Conservation (phyloP, 768 basidiomycete species). For the Phanerodontia chrysosporium region DNA sequence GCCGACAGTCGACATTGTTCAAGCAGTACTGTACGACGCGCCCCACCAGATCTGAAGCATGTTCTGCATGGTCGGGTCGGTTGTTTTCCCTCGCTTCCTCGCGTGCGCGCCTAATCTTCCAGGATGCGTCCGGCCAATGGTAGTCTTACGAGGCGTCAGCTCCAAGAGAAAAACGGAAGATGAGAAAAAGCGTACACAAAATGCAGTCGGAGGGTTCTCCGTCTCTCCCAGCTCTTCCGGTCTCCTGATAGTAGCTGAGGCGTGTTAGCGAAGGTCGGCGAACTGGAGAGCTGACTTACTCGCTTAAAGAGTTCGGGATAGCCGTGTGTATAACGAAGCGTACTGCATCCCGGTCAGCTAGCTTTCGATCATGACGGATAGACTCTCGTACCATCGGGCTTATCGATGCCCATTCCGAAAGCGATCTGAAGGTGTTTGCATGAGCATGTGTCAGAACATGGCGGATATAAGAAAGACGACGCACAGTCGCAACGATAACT, state of each 20-base stretch:
- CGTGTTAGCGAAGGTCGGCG: background rate
- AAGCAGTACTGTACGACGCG: slow-evolving; percentile 77
- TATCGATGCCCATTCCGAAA: slow-evolving; percentile 98
- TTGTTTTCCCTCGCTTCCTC: slow-evolving; percentile 47
- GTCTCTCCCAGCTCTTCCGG: slow-evolving; percentile 93
- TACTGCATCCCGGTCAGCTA: slow-evolving; percentile 39
- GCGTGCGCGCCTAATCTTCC: slow-evolving; percentile 57
- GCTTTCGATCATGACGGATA: background rate
- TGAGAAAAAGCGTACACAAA: slow-evolving; percentile 55
- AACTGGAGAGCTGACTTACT: slow-evolving; percentile 41
- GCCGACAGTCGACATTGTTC: slow-evolving; percentile 82
- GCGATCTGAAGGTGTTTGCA: slow-evolving; percentile 54
- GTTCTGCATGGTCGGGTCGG: slow-evolving; percentile 25
- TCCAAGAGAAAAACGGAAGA: background rate
- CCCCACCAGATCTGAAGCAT: slow-evolving; percentile 59
- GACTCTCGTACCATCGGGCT: slow-evolving; percentile 56
- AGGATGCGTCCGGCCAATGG: slow-evolving; percentile 51
- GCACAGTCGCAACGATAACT: slow-evolving; percentile 91
- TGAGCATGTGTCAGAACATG: too few species aligned
- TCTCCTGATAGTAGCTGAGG: slow-evolving; percentile 87
- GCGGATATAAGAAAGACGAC: slow-evolving; percentile 14
- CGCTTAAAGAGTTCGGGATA: slow-evolving; percentile 80
- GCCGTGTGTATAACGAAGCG: slow-evolving; percentile 90
- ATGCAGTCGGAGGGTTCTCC: slow-evolving; percentile 80
- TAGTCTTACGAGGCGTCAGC: slow-evolving; percentile 48